phyloP scores from a whole-genome alignment of 257 asterid species.

The Ajuga chamaepitys region DNA sequence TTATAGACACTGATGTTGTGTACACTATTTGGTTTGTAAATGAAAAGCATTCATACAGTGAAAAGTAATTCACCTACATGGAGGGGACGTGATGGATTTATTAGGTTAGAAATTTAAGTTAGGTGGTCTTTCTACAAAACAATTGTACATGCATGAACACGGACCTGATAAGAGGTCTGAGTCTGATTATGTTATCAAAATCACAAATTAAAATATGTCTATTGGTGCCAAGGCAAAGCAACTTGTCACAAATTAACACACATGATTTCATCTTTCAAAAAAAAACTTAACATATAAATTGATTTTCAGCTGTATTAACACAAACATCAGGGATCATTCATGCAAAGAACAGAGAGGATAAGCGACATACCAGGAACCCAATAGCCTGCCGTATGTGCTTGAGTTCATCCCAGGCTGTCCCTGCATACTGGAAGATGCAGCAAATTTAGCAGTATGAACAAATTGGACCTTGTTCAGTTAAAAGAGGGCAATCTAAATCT shows the following conservation, averaged over 20 bases:
- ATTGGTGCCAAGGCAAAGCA: too few relatives aligned
- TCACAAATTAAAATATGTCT: not conserved
- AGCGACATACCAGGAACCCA: constrained; percentile 81
- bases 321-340: not conserved
- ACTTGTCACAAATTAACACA: too few relatives aligned
- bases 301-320: not conserved
- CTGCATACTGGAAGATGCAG: constrained; percentile 72
- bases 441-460: constrained; percentile 17
- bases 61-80: too few relatives aligned
- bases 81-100: too few relatives aligned
- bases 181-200: not conserved
- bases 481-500: not conserved
- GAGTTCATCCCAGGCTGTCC: constrained; percentile 99
- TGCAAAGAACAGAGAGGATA: constrained; percentile 11
- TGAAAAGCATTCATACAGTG: too few relatives aligned
- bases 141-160: not conserved
- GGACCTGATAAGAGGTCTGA: not conserved
- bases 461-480: not conserved
- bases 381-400: constrained; percentile 97
- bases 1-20: too few relatives aligned
- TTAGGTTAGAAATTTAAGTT: not conserved
- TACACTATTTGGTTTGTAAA: too few relatives aligned
- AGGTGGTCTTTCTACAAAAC: not conserved
- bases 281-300: not conserved
- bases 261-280: not conserved